These are phyloP conservation scores for Amaranthus palmeri DNA, from an alignment of 148 eudicot genomes.

Conservation along the genomic window DNA sequence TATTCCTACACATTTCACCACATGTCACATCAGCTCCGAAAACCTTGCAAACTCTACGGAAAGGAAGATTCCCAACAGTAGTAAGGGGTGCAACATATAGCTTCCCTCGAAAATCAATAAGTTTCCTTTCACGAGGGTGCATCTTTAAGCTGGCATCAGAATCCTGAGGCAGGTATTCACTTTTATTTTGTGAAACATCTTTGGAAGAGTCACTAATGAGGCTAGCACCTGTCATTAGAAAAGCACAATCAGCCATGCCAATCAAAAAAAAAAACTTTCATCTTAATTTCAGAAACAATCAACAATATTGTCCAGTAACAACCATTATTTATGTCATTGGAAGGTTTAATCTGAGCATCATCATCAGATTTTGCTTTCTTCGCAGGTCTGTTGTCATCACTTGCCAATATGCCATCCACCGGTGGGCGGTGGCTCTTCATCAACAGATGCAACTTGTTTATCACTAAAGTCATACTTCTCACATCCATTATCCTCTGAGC, in stretches of 20 bases:
- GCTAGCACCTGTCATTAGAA: conserved; percentile 27
- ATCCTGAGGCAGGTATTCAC: conserved; percentile 36
- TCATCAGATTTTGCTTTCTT: conserved; percentile 66
- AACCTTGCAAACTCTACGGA: conserved; percentile 83
- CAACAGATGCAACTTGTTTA: conserved; percentile 23
- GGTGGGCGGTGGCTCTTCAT: conserved; percentile 37
- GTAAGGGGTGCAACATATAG: conserved; percentile 96
- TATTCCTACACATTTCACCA: conserved; percentile 53
- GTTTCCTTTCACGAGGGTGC: conserved; percentile 74
- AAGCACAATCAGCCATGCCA: neutral
- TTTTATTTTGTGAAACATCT: conserved; percentile 25
- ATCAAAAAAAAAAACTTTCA: neutral
- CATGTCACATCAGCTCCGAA: conserved; percentile 97
- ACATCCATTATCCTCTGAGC: conserved; percentile 37
- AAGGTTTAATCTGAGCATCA: conserved; percentile 34
- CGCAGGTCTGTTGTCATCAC: conserved; percentile 55
- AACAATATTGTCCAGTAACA: neutral
- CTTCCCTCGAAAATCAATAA: conserved; percentile 85
- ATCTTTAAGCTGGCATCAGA: conserved; percentile 65
- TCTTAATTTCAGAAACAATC: neutral
- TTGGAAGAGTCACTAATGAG: conserved; percentile 24
- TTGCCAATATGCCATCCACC: conserved; percentile 21
- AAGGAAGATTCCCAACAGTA: conserved; percentile 97
- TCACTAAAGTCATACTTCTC: conserved; percentile 25
- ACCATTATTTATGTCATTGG: conserved; percentile 42